These are phyloP conservation scores for Candida peoriensis DNA, from an alignment of 805 yeast genomes.

Conservation along the genomic window DNA sequence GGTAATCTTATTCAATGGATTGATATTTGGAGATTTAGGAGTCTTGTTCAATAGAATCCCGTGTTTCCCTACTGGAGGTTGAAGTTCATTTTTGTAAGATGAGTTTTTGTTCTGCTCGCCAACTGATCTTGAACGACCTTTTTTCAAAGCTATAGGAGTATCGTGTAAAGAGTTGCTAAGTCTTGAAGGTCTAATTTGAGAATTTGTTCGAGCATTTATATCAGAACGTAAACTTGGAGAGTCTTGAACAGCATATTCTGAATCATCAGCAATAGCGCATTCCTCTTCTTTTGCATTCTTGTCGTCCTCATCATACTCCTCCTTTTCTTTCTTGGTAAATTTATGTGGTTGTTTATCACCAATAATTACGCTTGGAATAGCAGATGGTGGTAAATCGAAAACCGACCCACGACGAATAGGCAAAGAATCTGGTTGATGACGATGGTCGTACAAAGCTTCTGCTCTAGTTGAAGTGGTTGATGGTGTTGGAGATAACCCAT, in stretches of 20 bases:
- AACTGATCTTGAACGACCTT: slow-evolving; percentile 27
- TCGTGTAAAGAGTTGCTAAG: slow-evolving; percentile 5
- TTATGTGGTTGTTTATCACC: neutral
- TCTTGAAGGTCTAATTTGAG: slow-evolving; percentile 11
- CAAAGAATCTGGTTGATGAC: slow-evolving; percentile 40
- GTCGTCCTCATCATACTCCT: too few species aligned
- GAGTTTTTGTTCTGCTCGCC: slow-evolving; percentile 38
- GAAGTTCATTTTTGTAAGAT: slow-evolving; percentile 27
- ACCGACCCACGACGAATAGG: slow-evolving; percentile 28
- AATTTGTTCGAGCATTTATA: too few species aligned
- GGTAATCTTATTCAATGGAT: slow-evolving; percentile 18
- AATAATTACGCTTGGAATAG: slow-evolving; percentile 7
- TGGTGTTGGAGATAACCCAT: slow-evolving; percentile 12
- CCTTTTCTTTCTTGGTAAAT: slow-evolving; percentile 7
- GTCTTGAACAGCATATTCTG: slow-evolving; percentile 2
- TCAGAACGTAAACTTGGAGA: neutral
- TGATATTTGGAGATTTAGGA: slow-evolving; percentile 19
- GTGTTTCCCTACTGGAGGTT: slow-evolving; percentile 20
- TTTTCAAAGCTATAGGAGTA: slow-evolving; percentile 6
- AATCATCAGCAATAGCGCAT: slow-evolving; percentile 15
- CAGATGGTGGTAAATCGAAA: slow-evolving; percentile 21
- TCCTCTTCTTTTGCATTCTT: slow-evolving; percentile 15
- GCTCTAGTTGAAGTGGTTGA: slow-evolving; percentile 34
- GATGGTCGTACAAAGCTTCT: slow-evolving; percentile 42
- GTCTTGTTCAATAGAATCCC: slow-evolving; percentile 27